These are phyloP conservation scores for Akanthomyces uredinophilus DNA, from an alignment of 2,329 filamentous ascomycete species.

Conservation along the genomic window DNA sequence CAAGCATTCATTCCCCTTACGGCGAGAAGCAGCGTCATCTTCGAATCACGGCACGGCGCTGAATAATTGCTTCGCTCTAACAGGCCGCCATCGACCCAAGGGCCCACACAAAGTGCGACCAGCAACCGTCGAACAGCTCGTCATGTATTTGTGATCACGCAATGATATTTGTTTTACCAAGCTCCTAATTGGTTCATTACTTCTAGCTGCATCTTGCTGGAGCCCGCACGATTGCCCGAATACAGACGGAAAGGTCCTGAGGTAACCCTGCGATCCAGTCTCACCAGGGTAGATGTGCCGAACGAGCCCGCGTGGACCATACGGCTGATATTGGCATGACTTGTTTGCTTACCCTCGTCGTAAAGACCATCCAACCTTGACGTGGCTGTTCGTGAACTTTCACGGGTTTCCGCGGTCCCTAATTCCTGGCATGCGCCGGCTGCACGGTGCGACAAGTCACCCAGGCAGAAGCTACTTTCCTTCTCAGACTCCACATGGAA, in stretches of 20 bases:
- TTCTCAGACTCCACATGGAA: slow-evolving; percentile 1
- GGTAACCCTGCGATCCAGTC: slow-evolving; percentile 2
- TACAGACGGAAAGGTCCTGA: neutral
- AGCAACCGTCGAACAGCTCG: neutral
- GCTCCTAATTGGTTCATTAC: neutral
- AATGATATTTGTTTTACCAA: neutral
- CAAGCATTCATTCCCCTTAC: slow-evolving; percentile 5
- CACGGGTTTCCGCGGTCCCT: slow-evolving; percentile 3
- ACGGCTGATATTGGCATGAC: slow-evolving; percentile 5
- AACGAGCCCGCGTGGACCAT: neutral
- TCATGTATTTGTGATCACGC: slow-evolving; percentile 9
- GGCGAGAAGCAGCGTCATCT: neutral
- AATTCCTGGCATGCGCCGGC: neutral
- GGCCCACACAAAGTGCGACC: slow-evolving; percentile 2
- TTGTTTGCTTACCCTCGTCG: neutral
- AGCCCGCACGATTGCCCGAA: slow-evolving; percentile 6
- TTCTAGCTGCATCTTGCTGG: neutral
- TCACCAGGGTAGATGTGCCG: neutral
- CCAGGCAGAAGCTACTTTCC: neutral
- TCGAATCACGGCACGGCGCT: slow-evolving; percentile 17
- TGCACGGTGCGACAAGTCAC: slow-evolving; percentile 4
- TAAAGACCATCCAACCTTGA: neutral
- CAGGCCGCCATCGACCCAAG: slow-evolving; percentile 16
- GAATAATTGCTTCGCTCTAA: slow-evolving; percentile 25
- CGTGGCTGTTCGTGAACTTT: neutral